Conservation (phyloP, 2,329 filamentous ascomycete genomes). For the Fusarium albosuccineum region DNA sequence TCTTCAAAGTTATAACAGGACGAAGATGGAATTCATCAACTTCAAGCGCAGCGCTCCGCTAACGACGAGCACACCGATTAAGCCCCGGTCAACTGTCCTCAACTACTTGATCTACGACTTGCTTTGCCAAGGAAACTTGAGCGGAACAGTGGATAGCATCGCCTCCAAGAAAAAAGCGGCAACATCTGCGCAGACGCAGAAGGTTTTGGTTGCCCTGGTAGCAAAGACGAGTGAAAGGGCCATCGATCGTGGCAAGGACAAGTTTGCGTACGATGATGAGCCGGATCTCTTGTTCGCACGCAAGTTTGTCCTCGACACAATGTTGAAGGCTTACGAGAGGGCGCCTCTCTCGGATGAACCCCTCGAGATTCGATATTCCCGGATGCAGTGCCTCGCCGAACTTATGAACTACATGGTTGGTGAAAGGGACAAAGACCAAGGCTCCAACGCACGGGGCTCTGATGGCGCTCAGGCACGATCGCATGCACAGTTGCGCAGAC, state of each 20-base stretch:
- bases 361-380: constrained; percentile 87
- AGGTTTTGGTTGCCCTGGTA: constrained; percentile 87
- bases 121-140: constrained; percentile 70
- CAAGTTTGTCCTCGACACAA: constrained; percentile 93
- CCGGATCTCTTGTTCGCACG: constrained; percentile 90
- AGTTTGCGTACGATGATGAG: constrained; percentile 79
- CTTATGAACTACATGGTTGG: constrained; percentile 94
- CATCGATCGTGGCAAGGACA: constrained; percentile 67
- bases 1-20: constrained; percentile 89
- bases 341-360: constrained; percentile 83
- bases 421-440: constrained; percentile 76
- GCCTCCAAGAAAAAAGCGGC: constrained; percentile 85
- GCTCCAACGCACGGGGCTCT: constrained; percentile 56
- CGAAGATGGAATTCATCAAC: constrained; percentile 99
- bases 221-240: constrained; percentile 86
- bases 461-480: constrained; percentile 65
- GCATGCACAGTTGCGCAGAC: constrained; percentile 85
- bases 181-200: constrained; percentile 88
- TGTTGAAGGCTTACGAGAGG: constrained; percentile 91
- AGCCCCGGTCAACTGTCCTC: constrained; percentile 90
- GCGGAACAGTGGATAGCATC: constrained; percentile 79
- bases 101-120: constrained; percentile 93
- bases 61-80: constrained; percentile 88
- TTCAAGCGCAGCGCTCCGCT: constrained; percentile 93
- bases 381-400: constrained; percentile 88